phyloP scores from a whole-genome alignment of 305 asterid genomes.

The Salvia sclarea region DNA sequence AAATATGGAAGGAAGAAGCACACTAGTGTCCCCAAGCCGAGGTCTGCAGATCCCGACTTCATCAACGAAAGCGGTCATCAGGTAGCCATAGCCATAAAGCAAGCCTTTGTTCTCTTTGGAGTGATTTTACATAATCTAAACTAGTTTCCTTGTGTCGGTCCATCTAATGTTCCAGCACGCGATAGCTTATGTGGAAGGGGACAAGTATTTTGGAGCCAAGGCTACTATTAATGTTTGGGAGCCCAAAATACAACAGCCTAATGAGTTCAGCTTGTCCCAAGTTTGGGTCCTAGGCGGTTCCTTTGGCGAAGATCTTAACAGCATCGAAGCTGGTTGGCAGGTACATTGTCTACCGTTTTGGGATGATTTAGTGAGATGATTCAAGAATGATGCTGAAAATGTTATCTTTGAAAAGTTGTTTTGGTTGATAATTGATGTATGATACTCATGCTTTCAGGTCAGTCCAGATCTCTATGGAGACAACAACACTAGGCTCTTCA shows the following conservation, averaged over 20 bases:
- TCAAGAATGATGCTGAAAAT: not conserved
- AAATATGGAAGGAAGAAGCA: conserved; percentile 72
- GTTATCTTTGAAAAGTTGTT: not conserved
- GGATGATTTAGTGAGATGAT: not conserved
- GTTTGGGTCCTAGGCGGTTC: conserved; percentile 89
- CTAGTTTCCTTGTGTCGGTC: conserved; percentile 7
- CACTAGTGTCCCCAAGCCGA: conserved; percentile 54
- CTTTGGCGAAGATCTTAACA: conserved; percentile 85
- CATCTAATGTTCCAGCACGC: conserved; percentile 45
- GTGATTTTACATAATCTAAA: conserved; percentile 25
- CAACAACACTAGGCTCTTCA: conserved; percentile 87
- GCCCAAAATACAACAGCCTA: conserved; percentile 78
- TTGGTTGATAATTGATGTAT: conserved; percentile 17
- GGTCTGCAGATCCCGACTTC: conserved; percentile 73
- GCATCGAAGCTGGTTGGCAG: conserved; percentile 99
- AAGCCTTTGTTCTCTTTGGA: conserved; percentile 11
- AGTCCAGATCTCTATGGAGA: conserved; percentile 94
- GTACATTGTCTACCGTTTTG: conserved; percentile 33
- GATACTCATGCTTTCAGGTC: conserved; percentile 58
- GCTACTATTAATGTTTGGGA: conserved; percentile 92
- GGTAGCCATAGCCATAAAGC: conserved; percentile 40
- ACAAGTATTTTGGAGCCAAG: conserved; percentile 76
- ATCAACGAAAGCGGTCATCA: conserved; percentile 76
- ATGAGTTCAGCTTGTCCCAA: conserved; percentile 87
- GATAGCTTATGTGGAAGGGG: conserved; percentile 86